A percentile compares a stretch with the other conserved stretches of the same genome.
Evolutionary conservation across 495 filamentous ascomycete genomes (phyloP).

Genomic region (Aspergillus homomorphus): DNA sequence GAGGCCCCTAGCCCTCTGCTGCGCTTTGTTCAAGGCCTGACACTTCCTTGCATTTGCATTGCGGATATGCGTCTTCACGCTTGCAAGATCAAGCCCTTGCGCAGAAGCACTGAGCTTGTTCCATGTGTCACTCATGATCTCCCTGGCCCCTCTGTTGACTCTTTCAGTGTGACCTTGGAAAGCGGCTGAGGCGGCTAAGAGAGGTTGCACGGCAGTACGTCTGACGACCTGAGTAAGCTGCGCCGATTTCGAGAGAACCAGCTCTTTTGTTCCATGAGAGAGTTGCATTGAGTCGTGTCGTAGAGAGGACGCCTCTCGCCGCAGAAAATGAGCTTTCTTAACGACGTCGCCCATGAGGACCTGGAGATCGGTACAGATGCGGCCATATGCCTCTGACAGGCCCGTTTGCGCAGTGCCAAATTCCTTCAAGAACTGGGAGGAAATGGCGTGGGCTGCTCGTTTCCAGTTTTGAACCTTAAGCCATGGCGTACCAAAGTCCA

Average conservation of each 20-base stretch:
- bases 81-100: conserved; percentile 24
- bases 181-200: conserved; percentile 31
- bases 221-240: conserved; percentile 35
- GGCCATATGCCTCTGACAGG: conserved; percentile 39
- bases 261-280: conserved; percentile 22
- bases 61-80: conserved; percentile 34
- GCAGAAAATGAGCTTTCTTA: conserved; percentile 38
- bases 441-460: conserved; percentile 42
- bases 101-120: conserved; percentile 27
- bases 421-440: conserved; percentile 42
- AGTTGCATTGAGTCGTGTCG: conserved; percentile 24
- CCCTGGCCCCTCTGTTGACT: conserved; percentile 31
- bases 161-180: conserved; percentile 29
- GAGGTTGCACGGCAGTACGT: conserved; percentile 35
- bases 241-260: conserved; percentile 35
- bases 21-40: conserved; percentile 36
- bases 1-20: conserved; percentile 36
- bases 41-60: conserved; percentile 29
- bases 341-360: conserved; percentile 47
- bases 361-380: conserved; percentile 50
- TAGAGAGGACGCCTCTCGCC: conserved; percentile 31
- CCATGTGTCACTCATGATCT: conserved; percentile 31
- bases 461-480: conserved; percentile 57
- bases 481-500: conserved; percentile 64
- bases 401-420: conserved; percentile 43